A percentile compares a stretch with the other conserved stretches of the same genome.
Evolutionary conservation across 2,329 filamentous ascomycete species (phyloP).

Genomic region (Podosphaera aphanis): DNA sequence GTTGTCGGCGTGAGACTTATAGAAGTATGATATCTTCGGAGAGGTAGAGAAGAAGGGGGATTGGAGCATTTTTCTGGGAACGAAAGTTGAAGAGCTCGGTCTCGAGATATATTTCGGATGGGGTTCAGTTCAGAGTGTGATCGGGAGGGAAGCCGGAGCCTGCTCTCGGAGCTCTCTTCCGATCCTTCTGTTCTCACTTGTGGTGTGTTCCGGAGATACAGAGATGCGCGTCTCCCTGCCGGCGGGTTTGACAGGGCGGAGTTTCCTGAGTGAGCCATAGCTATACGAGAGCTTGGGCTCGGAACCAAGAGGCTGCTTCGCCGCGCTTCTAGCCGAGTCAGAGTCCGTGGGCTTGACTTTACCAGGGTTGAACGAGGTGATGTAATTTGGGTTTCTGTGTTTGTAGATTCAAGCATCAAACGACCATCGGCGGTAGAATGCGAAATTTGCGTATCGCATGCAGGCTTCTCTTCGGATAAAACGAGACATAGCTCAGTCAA

Average conservation of each 20-base stretch:
- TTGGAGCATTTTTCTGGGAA: slow-evolving; percentile 16
- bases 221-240: slow-evolving; percentile 27
- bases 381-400: slow-evolving; percentile 6
- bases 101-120: slow-evolving; percentile 17
- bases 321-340: slow-evolving; percentile 15
- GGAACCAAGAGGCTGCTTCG: slow-evolving; percentile 15
- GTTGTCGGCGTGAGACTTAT: slow-evolving; percentile 18
- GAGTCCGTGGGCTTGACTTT: slow-evolving; percentile 14
- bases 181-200: slow-evolving; percentile 15
- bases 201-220: slow-evolving; percentile 20
- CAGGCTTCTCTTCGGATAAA: slow-evolving; percentile 35
- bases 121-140: slow-evolving; percentile 31
- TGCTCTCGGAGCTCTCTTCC: slow-evolving; percentile 22
- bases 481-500: slow-evolving; percentile 82
- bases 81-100: slow-evolving; percentile 16
- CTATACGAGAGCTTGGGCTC: slow-evolving; percentile 12
- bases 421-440: slow-evolving; percentile 6
- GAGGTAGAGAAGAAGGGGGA: slow-evolving; percentile 24
- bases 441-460: slow-evolving; percentile 3
- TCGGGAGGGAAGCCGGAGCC: slow-evolving; percentile 32
- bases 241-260: slow-evolving; percentile 26
- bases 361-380: slow-evolving; percentile 8
- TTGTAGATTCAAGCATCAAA: slow-evolving; percentile 7
- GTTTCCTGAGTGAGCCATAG: slow-evolving; percentile 14
- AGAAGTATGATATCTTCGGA: slow-evolving; percentile 28